Evolutionary conservation across 2,329 filamentous ascomycete genomes (phyloP).

Genomic region (Alternaria arborescens): DNA sequence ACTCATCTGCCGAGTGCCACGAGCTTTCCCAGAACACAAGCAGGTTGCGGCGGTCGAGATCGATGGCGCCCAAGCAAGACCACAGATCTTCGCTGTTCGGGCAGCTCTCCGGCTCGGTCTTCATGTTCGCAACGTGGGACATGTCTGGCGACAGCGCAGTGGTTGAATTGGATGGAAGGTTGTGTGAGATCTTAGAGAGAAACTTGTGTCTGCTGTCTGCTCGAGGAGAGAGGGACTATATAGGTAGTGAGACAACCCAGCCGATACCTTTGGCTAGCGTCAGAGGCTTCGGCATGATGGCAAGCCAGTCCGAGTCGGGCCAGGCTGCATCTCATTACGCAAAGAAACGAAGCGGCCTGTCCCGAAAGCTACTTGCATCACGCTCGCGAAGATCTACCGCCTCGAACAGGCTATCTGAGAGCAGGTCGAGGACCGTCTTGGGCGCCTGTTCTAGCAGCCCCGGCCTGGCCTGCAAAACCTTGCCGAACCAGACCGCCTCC

Average conservation of each 20-base stretch:
- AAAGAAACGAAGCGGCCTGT: slow-evolving; percentile 15
- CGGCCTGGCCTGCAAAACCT: slow-evolving; percentile 15
- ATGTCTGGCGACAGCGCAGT: neutral
- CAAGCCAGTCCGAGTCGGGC: neutral
- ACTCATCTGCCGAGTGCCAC: slow-evolving; percentile 3
- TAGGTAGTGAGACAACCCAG: neutral
- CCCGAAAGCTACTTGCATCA: slow-evolving; percentile 7
- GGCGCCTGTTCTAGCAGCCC: slow-evolving; percentile 10
- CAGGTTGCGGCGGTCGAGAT: neutral
- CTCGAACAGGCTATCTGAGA: slow-evolving; percentile 11
- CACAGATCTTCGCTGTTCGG: slow-evolving; percentile 1
- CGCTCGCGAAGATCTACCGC: slow-evolving; percentile 10
- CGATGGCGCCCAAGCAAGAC: slow-evolving; percentile 15
- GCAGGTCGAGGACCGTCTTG: slow-evolving; percentile 3
- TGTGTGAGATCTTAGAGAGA: too few species aligned
- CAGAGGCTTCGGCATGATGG: neutral
- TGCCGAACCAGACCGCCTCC: slow-evolving; percentile 13
- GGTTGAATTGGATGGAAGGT: too few species aligned
- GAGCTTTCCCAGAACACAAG: slow-evolving; percentile 13
- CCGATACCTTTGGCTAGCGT: neutral
- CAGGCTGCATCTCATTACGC: slow-evolving; percentile 1
- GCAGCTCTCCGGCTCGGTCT: slow-evolving; percentile 2
- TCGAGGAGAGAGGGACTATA: neutral
- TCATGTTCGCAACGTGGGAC: slow-evolving; percentile 2
- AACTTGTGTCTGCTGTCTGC: too few species aligned